Evolutionary conservation across 495 filamentous ascomycete genomes (phyloP), one percentile per base, ranked within the genome.

Genomic region (Aspergillus carlsbadensis): DNA sequence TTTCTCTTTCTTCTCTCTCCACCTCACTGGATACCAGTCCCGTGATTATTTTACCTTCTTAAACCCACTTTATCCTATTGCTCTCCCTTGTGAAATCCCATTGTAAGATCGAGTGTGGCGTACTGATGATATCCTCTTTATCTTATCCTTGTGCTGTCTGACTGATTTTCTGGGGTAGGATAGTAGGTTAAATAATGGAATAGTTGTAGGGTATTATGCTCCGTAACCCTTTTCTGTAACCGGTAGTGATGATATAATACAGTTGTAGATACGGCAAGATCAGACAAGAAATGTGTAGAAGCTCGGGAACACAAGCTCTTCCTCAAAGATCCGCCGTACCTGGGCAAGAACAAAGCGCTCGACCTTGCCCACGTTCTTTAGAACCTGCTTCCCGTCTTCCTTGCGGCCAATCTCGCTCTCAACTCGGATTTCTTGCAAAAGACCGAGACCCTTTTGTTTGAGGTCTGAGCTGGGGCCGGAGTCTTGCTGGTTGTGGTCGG

Each of bases 331-430:
- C 54, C 92, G 83, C 56, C 93, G 85, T 33, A 98, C 94, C 69
- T 98, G 95, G 67, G 96, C 93, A 20, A 98, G 80, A 43, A 98
- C 90, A 67, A 98, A 98, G 58, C 91, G 87, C 75, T 98, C 94
- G 35, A 98, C 94, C 75, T 98, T 98, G 15, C 95, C 92, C 35
- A 98, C 92, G 71, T 98, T 98, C 78, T 96, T 98, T 24, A 98
- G 73, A 31, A 92, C 91, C 71, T 96, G 92, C 72, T 92, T 96
- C 29, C 91, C 90, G 54, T 89, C 86, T 64, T 91, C 91, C 61
- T 89, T 85, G 65, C 93, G 83, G 2, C 94, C 94, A 66, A 98
- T 98, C 75, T 97, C 95, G 66, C 92, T 98, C 65, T 98, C 94
- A 2, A 98, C 94, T 53, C 87, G 83, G 58, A 98, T 96, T 70